Conservation (phyloP, 2,329 filamentous ascomycete genomes). For the Colletotrichum musicola region DNA sequence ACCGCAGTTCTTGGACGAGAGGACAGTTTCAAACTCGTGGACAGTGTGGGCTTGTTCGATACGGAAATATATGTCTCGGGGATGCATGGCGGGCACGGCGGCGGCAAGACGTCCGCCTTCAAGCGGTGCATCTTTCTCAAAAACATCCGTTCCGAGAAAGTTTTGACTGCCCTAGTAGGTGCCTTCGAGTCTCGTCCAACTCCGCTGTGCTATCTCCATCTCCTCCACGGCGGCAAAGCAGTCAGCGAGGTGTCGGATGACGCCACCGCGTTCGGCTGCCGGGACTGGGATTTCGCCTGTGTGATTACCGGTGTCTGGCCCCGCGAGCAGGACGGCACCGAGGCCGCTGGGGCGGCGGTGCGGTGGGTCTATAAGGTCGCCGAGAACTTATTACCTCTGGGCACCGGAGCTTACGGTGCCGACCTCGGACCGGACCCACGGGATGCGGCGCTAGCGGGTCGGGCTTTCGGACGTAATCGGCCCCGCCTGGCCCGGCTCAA, state of each 20-base stretch:
- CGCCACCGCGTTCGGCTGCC: slow-evolving; percentile 71
- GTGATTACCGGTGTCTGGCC: slow-evolving; percentile 74
- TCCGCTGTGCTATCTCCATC: slow-evolving; percentile 70
- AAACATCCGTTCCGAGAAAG: slow-evolving; percentile 51
- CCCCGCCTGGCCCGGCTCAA: slow-evolving; percentile 66
- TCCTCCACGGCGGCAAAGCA: slow-evolving; percentile 70
- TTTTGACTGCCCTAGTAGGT: slow-evolving; percentile 54
- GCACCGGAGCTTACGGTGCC: slow-evolving; percentile 67
- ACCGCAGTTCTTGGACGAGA: slow-evolving; percentile 50
- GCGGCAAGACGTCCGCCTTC: slow-evolving; percentile 72
- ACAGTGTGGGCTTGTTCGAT: slow-evolving; percentile 67
- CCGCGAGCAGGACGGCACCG: slow-evolving; percentile 62
- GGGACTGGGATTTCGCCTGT: slow-evolving; percentile 74
- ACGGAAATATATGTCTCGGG: slow-evolving; percentile 70
- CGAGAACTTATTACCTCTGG: slow-evolving; percentile 60
- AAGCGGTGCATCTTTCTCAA: slow-evolving; percentile 74
- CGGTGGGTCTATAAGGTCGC: slow-evolving; percentile 70
- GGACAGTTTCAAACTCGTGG: slow-evolving; percentile 50
- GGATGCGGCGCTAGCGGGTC: slow-evolving; percentile 62
- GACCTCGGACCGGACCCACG: slow-evolving; percentile 74
- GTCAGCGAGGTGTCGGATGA: slow-evolving; percentile 57
- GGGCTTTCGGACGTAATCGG: slow-evolving; percentile 69
- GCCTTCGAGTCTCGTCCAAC: slow-evolving; percentile 64
- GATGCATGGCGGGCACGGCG: slow-evolving; percentile 70
- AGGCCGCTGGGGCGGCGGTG: slow-evolving; percentile 52